Evolutionary conservation across 177 flowering plant species (phyloP), one percentile per base, ranked within the genome.

Genomic region (Tripterygium wilfordii): DNA sequence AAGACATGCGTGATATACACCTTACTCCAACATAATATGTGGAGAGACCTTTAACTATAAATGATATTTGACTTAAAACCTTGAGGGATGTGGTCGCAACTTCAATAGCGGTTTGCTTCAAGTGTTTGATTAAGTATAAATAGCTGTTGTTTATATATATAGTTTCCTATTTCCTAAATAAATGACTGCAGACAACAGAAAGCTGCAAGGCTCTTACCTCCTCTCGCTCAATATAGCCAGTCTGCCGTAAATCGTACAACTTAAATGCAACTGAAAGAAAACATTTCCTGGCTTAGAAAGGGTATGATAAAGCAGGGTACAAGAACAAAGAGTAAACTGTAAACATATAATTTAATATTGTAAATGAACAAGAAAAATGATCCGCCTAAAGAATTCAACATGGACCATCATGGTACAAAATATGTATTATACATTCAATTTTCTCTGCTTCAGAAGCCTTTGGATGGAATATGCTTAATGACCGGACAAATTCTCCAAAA

Each of bases 401-500:
- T n/a, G n/a, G n/a, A n/a, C n/a, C n/a, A n/a, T n/a, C n/a, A n/a
- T 36, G 41, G 23, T 2, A 49, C 12, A 53, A 8, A n/a, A n/a
- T n/a, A 2, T 31, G 10, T 45, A 14, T 52, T 83, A 58, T 79
- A 85, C 96, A 85, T 24, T 56, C 45, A 45, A 73, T 65, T 70
- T 88, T 88, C 33, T 83, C 85, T 48, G 54, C 65, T 52, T 55
- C 48, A 7, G 85, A 75, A 33, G 92, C 66, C 44, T 59, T 65
- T 19, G 97, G 97, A 46, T 89, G 97, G 57, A 89, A 89, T 41
- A 78, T 35, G 55, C 83, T 68, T 54, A 86, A 44, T 10, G 92
- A 69, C 19, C 85, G 67, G 26, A 89, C 97, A 66, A 89, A 89
- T 35, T 86, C 97, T 36, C 77, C 95, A 62, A 89, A 89, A 39